These are phyloP conservation scores for Modicella reniformis DNA, from an alignment of 371 early-diverging fungal genomes.

Conservation along the genomic window DNA sequence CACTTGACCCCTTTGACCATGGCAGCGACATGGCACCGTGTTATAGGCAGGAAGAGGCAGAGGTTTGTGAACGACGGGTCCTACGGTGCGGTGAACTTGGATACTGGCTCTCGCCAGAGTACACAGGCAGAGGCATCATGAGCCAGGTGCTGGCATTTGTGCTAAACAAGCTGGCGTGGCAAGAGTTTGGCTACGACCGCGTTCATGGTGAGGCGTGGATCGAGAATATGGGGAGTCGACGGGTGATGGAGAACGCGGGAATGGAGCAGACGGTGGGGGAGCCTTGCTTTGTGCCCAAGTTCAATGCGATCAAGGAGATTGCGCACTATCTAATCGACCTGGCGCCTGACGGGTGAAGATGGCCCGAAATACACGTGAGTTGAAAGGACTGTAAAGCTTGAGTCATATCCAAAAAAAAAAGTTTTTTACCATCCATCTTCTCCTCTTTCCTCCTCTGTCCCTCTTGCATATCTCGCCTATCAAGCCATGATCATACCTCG, in stretches of 20 bases:
- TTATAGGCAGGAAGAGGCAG: not conserved
- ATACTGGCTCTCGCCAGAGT: conserved; percentile 47
- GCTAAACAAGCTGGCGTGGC: conserved; percentile 9
- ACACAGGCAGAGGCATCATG: conserved; percentile 32
- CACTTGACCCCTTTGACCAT: conserved; percentile 27
- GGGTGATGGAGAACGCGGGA: conserved; percentile 37
- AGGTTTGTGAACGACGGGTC: not conserved
- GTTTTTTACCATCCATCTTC: not conserved
- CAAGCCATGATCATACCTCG: too few relatives aligned
- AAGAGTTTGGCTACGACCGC: conserved; percentile 39
- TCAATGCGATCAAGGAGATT: conserved; percentile 22
- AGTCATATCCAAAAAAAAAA: too few relatives aligned
- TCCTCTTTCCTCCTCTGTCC: not conserved
- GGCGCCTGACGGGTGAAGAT: not conserved
- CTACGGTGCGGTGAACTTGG: conserved; percentile 34
- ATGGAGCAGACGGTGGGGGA: conserved; percentile 17
- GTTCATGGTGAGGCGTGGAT: conserved; percentile 44
- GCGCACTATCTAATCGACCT: conserved; percentile 34
- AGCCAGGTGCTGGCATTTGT: conserved; percentile 24
- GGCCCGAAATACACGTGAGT: too few relatives aligned
- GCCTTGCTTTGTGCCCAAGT: conserved; percentile 47
- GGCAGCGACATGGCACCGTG: conserved; percentile 19
- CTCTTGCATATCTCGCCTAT: not conserved
- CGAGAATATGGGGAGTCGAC: conserved; percentile 35
- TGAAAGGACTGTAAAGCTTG: too few relatives aligned